A percentile compares a stretch with the other conserved stretches of the same genome.
phyloP scores from a whole-genome alignment of 179 eudicot genomes.

The Heliamphora pulchella region DNA sequence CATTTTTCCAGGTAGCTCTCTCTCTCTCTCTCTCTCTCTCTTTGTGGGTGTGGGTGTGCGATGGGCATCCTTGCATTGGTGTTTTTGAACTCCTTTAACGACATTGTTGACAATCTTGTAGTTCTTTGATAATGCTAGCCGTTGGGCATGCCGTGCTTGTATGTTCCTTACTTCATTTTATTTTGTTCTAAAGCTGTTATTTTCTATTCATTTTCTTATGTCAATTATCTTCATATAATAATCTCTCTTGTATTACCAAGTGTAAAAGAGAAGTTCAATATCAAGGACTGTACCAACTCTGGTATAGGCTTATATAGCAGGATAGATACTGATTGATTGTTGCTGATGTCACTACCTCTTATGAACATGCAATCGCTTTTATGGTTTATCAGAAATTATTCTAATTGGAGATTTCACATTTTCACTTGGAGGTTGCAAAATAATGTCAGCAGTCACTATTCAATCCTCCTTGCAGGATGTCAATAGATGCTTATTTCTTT shows the following conservation, averaged over 20 bases:
- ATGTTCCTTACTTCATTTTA: not conserved
- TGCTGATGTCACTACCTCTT: not conserved
- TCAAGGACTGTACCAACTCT: not conserved
- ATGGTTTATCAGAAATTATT: not conserved
- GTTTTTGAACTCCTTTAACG: not conserved
- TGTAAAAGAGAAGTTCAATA: too few relatives aligned
- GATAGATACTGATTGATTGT: not conserved
- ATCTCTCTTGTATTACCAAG: not conserved
- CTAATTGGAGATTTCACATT: not conserved
- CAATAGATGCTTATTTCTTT: not conserved
- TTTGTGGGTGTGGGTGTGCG: not conserved
- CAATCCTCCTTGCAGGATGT: conserved; percentile 3
- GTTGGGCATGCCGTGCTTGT: not conserved
- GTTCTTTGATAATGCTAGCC: conserved; percentile 1
- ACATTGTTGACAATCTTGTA: not conserved
- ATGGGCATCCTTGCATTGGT: not conserved
- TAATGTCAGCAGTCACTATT: not conserved
- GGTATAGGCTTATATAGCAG: not conserved
- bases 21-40: conserved; percentile 15
- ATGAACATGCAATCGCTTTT: not conserved
- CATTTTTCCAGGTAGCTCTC: conserved; percentile 61
- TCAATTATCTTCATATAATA: not conserved
- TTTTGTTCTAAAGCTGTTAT: not conserved
- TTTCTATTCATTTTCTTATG: not conserved
- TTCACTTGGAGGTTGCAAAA: not conserved